Base-by-base conservation (phyloP, 768 basidiomycete genomes). In the Cubamyces sp. region DNA sequence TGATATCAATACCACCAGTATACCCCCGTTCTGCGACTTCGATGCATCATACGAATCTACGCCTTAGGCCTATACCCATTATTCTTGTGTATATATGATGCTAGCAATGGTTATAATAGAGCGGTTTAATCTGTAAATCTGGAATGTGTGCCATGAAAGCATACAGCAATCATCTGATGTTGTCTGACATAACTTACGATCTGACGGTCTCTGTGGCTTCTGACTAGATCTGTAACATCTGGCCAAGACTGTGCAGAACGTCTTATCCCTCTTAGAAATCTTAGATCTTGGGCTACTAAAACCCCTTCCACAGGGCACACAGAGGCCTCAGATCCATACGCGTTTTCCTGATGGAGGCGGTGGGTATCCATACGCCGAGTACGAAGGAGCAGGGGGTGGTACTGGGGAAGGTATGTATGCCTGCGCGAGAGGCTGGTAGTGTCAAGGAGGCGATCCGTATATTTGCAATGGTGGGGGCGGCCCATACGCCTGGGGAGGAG, bases 361-460 rank as follows among this genome's bases (percentile, higher is more conserved):
- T 4, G 45, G 30, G 57, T 40, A 46, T 7, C 25, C 19, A 26
- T 53, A 52, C 3, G 51, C 34, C 43, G 34, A 15, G 51, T 45
- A 58, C 34, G 52, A 19, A 18, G 48, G 42, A 19, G 49, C 42
- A 18, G 19, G 26, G 1, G 60, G 43, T 11, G 47, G 39, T 7
- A 37, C 16, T 5, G 47, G 18, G 19, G 60, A 40, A 19, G 56
- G 49, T 57, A 57, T 41, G 28, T 57, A 50, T 5, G 41, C n/a
- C 23, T 50, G 61, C 4, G 42, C 7, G 0, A 26, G 40, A 8
- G 54, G 48, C 9, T 19, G 47, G 34, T 62, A 62, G 19, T 46
- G 58, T 7, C 19, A 26, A 15, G 53, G 54, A 7, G 60, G 60
- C 3, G 60, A 47, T 8, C 57, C 57, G 26, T 58, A 49, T 12